These are phyloP conservation scores for Entomortierella chlamydospora DNA, from an alignment of 192 early-diverging fungal species.

Conservation along the genomic window DNA sequence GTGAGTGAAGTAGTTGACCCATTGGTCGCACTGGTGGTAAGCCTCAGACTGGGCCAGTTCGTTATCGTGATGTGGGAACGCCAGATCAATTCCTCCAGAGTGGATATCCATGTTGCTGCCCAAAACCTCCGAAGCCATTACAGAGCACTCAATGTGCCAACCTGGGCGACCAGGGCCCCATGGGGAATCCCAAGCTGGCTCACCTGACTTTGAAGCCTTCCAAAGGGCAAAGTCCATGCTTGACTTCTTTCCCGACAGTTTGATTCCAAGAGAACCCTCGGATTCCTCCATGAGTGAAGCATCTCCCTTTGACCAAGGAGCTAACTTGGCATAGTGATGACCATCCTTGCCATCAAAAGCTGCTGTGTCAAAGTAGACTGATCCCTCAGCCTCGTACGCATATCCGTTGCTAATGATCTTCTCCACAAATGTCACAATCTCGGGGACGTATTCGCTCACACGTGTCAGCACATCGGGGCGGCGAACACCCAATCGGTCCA, in stretches of 20 bases:
- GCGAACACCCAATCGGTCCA: constrained; percentile 91
- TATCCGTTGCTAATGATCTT: constrained; percentile 96
- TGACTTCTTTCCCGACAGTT: constrained; percentile 74
- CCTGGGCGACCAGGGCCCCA: constrained; percentile 96
- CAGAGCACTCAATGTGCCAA: constrained; percentile 99
- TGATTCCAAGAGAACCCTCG: constrained; percentile 85
- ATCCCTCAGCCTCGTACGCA: constrained; percentile 90
- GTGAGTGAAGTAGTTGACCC: constrained; percentile 99
- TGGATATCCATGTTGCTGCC: constrained; percentile 94
- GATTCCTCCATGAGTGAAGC: constrained; percentile 85
- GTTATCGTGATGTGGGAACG: constrained; percentile 99
- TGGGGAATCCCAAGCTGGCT: constrained; percentile 93
- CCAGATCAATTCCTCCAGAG: constrained; percentile 94
- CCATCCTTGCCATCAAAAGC: constrained; percentile 82
- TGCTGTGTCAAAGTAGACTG: constrained; percentile 95
- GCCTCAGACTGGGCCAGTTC: constrained; percentile 97
- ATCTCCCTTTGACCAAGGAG: constrained; percentile 90
- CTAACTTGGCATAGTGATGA: constrained; percentile 95
- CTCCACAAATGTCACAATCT: constrained; percentile 91
- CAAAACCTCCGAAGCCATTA: constrained; percentile 94
- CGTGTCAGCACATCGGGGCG: constrained; percentile 91
- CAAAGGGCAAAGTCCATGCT: constrained; percentile 95
- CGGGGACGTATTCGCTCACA: constrained; percentile 96
- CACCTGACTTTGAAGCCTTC: constrained; percentile 94
- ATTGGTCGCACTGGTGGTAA: constrained; percentile 89